Conservation (phyloP, 495 filamentous ascomycete genomes). For the Cenococcum geophilum region DNA sequence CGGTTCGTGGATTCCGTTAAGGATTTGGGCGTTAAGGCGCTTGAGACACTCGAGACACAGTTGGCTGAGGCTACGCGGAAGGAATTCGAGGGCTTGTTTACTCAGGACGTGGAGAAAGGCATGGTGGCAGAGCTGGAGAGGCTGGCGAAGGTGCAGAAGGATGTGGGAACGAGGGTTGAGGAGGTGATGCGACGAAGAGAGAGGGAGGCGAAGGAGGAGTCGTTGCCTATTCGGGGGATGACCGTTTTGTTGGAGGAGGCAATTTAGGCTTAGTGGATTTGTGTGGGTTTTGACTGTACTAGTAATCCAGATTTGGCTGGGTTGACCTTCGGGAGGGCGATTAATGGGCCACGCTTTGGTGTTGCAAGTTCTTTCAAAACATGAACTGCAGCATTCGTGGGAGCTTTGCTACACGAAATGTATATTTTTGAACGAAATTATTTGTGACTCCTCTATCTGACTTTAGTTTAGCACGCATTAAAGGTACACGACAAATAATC, state of each 20-base stretch:
- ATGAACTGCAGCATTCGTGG: no score
- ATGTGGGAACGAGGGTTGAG: slow-evolving; percentile 22
- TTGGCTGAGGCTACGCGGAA: slow-evolving; percentile 46
- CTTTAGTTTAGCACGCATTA: no score
- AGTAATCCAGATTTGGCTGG: no score
- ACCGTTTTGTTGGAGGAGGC: slow-evolving; percentile 25
- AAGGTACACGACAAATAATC: no score
- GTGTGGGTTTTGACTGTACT: no score
- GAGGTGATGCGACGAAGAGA: slow-evolving; percentile 14
- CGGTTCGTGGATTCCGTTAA: slow-evolving; percentile 36
- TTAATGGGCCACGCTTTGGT: no score
- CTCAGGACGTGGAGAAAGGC: slow-evolving; percentile 36
- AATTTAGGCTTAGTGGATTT: background rate
- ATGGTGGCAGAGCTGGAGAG: slow-evolving; percentile 39
- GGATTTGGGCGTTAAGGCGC: slow-evolving; percentile 44
- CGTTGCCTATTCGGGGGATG: slow-evolving; percentile 22
- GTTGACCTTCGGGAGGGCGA: no score
- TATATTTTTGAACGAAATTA: no score
- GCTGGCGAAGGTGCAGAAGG: slow-evolving; percentile 29
- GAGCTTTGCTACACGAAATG: no score
- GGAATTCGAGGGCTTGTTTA: slow-evolving; percentile 47
- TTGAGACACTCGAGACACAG: slow-evolving; percentile 44
- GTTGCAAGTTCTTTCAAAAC: no score
- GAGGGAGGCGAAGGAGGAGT: background rate
- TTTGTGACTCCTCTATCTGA: no score